Evolutionary conservation across 2,329 filamentous ascomycete genomes (phyloP), one percentile per base, ranked within the genome.

Genomic region (Colletotrichum magnum): DNA sequence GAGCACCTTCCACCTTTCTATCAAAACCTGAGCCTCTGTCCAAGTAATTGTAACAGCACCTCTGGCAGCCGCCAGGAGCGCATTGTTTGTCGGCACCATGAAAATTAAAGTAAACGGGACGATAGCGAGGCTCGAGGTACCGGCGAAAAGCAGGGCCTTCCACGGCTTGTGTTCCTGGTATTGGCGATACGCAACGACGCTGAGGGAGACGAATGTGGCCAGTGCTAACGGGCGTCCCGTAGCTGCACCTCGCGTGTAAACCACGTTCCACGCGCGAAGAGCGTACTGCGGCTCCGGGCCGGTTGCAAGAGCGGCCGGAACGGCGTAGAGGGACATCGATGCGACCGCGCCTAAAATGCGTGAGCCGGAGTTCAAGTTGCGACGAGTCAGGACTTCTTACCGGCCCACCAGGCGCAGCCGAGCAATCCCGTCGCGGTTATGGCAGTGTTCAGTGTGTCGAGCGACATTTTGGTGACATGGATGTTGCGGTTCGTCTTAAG

Each of bases 401-500:
- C 16, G 13, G 16, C 28, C 39, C 52, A 26, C 28, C 39, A 54
- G 21, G 39, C 24, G 10, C 32, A 50, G 43, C 43, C 26, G 26
- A 58, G 32, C 21, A 36, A 18, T 45, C 39, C 54, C 18, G 32
- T 68, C n/a, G 53, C 70, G 2, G 53, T 32, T 32, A 32, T 72
- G 71, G 69, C 59, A 61, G 71, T 63, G 18, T 26, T 15, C 1
- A 32, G 28, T 32, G 28, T 32, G 28, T 32, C 15, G 10, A 47
- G 43, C 15, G 43, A 47, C 43, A 47, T 47, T 47, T 18, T 47
- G 28, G 7, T 9, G 28, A 32, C 7, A 24, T 24, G 21, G 21
- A 24, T 32, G 28, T 32, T 32, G 28, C 7, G 28, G 28, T 32
- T 32, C 28, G 28, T 32, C 28, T 9, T 7, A 32, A 32, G 28